phyloP scores from a whole-genome alignment of 1,284 basidiomycete genomes.

The Ceratobasidium sp. region DNA sequence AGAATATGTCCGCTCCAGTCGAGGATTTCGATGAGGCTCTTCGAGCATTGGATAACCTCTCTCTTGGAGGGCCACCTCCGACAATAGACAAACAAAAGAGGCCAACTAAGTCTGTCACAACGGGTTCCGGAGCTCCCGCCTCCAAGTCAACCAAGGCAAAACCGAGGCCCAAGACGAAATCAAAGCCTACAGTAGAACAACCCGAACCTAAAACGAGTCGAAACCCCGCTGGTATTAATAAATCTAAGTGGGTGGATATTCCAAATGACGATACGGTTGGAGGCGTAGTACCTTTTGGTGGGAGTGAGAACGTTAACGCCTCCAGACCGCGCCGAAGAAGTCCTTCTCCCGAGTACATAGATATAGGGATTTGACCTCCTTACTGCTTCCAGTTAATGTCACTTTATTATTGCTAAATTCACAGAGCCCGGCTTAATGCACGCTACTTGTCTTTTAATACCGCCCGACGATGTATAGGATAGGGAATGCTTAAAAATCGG shows the following conservation, averaged over 20 bases:
- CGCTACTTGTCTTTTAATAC: too few relatives aligned
- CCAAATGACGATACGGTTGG: neutral
- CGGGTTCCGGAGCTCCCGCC: neutral
- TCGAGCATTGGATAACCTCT: neutral
- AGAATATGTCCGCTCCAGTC: neutral
- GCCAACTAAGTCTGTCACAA: neutral
- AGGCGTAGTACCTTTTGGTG: neutral
- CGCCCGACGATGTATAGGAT: too few relatives aligned
- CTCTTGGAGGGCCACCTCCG: neutral
- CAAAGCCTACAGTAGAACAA: neutral
- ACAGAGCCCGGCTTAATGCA: too few relatives aligned
- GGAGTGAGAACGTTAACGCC: neutral
- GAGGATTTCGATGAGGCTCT: neutral
- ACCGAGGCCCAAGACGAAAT: neutral
- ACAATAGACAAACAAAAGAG: neutral
- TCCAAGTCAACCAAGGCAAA: neutral
- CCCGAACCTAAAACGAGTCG: neutral
- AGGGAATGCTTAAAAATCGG: too few relatives aligned
- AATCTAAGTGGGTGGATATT: neutral
- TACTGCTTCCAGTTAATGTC: too few relatives aligned
- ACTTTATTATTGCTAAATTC: too few relatives aligned
- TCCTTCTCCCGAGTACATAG: constrained; percentile 22
- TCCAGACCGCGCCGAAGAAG: neutral
- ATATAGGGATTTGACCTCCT: too few relatives aligned
- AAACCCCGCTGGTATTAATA: neutral